These are phyloP conservation scores for Plasmodium cynomolgi DNA, from an alignment of 169 alveolate genomes.

Conservation along the genomic window DNA sequence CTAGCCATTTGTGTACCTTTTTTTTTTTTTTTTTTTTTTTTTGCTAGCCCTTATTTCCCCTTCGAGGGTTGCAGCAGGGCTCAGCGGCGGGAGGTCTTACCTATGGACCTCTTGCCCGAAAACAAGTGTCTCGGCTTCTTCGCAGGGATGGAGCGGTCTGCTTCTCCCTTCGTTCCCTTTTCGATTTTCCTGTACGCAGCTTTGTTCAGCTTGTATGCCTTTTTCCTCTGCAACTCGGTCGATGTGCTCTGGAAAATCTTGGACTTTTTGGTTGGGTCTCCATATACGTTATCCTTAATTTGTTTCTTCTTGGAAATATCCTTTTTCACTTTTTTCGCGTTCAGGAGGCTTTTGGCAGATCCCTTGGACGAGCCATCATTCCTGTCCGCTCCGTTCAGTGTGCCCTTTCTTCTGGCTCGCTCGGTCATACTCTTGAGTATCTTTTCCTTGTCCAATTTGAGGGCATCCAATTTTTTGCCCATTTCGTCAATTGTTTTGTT, in stretches of 20 bases:
- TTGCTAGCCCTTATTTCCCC: neutral
- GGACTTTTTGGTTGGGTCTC: constrained; percentile 33
- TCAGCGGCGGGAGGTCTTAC: constrained; percentile 94
- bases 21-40: neutral
- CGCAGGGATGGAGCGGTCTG: constrained; percentile 91
- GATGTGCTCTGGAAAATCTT: constrained; percentile 69
- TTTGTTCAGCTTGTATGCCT: constrained; percentile 77
- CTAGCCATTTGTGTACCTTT: neutral
- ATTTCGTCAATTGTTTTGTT: constrained; percentile 65
- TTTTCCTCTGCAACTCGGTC: constrained; percentile 75
- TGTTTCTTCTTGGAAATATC: constrained; percentile 33
- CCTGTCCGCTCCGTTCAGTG: neutral
- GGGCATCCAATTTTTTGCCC: constrained; percentile 39
- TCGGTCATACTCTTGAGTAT: constrained; percentile 49
- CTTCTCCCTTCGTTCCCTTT: constrained; percentile 91
- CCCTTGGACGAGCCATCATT: neutral
- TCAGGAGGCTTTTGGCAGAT: neutral
- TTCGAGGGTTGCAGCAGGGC: neutral
- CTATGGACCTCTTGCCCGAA: constrained; percentile 97
- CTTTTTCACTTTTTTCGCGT: constrained; percentile 23
- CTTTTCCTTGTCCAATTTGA: constrained; percentile 22
- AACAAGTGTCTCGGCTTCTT: constrained; percentile 95
- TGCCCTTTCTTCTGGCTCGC: constrained; percentile 4
- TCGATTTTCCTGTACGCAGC: constrained; percentile 80
- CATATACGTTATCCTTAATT: constrained; percentile 35